Conservation (phyloP, 2,329 filamentous ascomycete genomes). For the Ascochyta fabae region DNA sequence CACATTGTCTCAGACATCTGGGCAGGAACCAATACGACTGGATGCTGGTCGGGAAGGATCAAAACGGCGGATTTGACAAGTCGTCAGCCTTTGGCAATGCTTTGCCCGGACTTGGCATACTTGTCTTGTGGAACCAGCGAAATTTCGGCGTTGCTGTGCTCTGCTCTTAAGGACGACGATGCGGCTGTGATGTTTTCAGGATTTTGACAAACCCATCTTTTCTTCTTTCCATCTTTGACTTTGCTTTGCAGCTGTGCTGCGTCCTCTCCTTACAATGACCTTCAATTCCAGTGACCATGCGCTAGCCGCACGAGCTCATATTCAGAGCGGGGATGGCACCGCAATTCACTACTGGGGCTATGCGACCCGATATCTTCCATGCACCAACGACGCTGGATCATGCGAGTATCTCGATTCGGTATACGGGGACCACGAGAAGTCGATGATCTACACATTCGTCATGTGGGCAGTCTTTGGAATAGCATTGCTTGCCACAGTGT, state of each 20-base stretch:
- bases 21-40: constrained; percentile 8
- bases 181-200: neutral
- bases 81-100: neutral
- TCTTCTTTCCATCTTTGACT: constrained; percentile 2
- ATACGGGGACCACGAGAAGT: constrained; percentile 59
- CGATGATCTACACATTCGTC: constrained; percentile 62
- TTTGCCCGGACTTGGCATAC: constrained; percentile 1
- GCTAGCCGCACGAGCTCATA: constrained; percentile 14
- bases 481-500: constrained; percentile 50
- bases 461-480: constrained; percentile 59
- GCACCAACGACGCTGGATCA: constrained; percentile 61
- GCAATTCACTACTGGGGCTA: constrained; percentile 60
- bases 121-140: constrained; percentile 7
- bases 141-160: constrained; percentile 1
- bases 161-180: neutral
- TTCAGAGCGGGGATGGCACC: constrained; percentile 1
- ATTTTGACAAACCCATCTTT: neutral
- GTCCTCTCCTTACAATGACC: constrained; percentile 12
- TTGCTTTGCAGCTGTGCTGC: constrained; percentile 15
- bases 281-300: constrained; percentile 2
- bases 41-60: constrained; percentile 6
- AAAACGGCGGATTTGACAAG: neutral
- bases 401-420: constrained; percentile 63
- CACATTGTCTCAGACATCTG: constrained; percentile 7
- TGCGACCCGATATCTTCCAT: constrained; percentile 58